A percentile compares a stretch with the other conserved stretches of the same genome.
These are phyloP conservation scores for Podosphaera leucotricha DNA, from an alignment of 2,329 filamentous ascomycete genomes.

Conservation along the genomic window DNA sequence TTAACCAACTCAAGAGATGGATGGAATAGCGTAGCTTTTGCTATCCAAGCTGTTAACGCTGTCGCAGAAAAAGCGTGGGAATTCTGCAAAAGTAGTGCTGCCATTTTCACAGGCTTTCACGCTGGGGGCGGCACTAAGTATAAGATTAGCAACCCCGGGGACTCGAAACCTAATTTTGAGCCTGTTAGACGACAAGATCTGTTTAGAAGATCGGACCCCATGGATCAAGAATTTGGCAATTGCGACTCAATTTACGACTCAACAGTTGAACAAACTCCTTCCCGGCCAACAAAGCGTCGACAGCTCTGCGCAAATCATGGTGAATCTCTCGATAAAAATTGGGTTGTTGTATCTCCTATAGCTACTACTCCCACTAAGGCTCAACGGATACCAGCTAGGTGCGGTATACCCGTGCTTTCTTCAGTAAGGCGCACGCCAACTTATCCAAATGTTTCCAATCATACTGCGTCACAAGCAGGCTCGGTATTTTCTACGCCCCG, in stretches of 20 bases:
- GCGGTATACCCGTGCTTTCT: conserved; percentile 11
- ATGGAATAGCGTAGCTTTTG: conserved; percentile 33
- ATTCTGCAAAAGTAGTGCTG: conserved; percentile 43
- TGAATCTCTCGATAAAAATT: conserved; percentile 40
- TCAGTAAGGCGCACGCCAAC: conserved; percentile 4
- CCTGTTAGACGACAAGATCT: background rate
- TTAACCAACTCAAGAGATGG: conserved; percentile 13
- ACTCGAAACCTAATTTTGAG: background rate
- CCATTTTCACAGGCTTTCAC: conserved; percentile 60
- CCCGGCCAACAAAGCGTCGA: conserved; percentile 23
- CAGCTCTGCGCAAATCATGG: conserved; percentile 21
- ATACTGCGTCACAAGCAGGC: conserved; percentile 12
- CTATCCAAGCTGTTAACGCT: conserved; percentile 21
- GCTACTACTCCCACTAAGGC: conserved; percentile 5
- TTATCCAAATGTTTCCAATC: background rate
- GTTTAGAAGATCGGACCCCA: too few species aligned
- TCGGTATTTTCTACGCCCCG: conserved; percentile 2
- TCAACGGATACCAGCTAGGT: conserved; percentile 4
- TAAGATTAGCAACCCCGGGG: conserved; percentile 4
- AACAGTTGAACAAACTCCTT: conserved; percentile 15
- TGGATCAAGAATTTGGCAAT: too few species aligned
- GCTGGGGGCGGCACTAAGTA: conserved; percentile 63
- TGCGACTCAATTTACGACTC: background rate
- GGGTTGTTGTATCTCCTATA: conserved; percentile 35
- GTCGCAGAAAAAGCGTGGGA: conserved; percentile 59